Percentiles rank a stretch among this genome's conserved stretches.
These are phyloP conservation scores for Mrakiaceae sp. DNA, from an alignment of 1,284 basidiomycete species.

Conservation along the genomic window DNA sequence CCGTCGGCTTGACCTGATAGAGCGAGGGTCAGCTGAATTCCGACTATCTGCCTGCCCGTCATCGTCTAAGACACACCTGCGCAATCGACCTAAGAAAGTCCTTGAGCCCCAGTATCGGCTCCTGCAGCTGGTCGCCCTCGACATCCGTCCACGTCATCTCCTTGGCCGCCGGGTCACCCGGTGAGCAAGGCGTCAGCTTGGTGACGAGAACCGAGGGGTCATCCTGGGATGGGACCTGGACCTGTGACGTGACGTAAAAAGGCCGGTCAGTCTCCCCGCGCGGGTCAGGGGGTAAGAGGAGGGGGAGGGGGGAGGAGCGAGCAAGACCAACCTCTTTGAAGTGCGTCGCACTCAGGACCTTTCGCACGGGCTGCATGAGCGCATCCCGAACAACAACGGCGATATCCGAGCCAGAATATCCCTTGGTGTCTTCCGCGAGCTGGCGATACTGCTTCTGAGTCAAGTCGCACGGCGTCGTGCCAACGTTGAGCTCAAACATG, in stretches of 20 bases:
- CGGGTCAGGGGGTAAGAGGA: background rate
- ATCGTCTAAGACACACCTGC: background rate
- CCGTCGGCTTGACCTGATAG: constrained; percentile 70
- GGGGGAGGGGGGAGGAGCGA: background rate
- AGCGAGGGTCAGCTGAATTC: background rate
- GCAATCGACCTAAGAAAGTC: constrained; percentile 83
- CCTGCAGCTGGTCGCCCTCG: constrained; percentile 76
- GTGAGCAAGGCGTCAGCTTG: constrained; percentile 79
- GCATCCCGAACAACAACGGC: constrained; percentile 92
- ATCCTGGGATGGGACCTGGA: constrained; percentile 32
- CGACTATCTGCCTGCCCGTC: background rate
- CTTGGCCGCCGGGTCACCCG: constrained; percentile 71
- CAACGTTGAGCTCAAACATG: constrained; percentile 97
- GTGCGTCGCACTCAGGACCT: constrained; percentile 89
- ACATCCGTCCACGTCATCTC: constrained; percentile 94
- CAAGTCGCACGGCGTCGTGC: constrained; percentile 80
- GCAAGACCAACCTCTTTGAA: constrained; percentile 53
- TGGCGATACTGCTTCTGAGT: constrained; percentile 64
- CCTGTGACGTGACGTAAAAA: constrained; percentile 30
- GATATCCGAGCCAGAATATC: constrained; percentile 94
- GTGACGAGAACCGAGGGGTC: constrained; percentile 44
- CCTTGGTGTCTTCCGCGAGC: constrained; percentile 78
- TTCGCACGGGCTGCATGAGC: constrained; percentile 96
- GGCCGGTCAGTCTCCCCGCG: constrained; percentile 32
- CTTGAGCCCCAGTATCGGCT: constrained; percentile 62